Evolutionary conservation across 352 stramenopile species (phyloP), one percentile per base, ranked within the genome.

Genomic region (Pythium folliculosum): DNA sequence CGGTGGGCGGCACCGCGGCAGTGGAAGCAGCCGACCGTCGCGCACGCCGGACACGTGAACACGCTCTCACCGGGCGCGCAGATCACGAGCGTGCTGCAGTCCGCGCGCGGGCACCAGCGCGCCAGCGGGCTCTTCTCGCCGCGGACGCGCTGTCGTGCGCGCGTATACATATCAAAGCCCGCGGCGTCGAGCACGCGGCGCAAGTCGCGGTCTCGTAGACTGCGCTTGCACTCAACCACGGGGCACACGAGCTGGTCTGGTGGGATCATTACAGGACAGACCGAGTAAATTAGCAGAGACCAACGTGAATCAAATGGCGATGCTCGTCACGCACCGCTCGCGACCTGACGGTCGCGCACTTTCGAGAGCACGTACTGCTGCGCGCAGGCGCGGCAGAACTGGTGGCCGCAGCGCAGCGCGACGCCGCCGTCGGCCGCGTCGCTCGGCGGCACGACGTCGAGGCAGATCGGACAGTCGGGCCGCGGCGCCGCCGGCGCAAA

Each of bases 41-140:
- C 23, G 55, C 83, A 91, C 54, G 74, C 80, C 17, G 81, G 79
- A 55, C 83, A 91, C 48, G 64, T 82, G 51, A 91, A 91, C 43
- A 79, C 78, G 23, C 53, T 21, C 17, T 63, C 30, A 30, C 5
- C 67, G 6, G 63, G 70, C 30, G 77, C 73, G 56, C 79, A 91
- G 7, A 91, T 44, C 44, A 91, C 84, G 17, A 91, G 70, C 65
- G 86, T 76, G 7, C 80, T 76, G 55, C 83, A 91, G 3, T 71
- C 71, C 12, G 74, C 69, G 53, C 70, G 64, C 10, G 76, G 79
- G 73, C 81, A 91, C 81, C 82, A 91, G n/a, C 82, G 67, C 52
- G 80, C 82, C 62, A 72, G 83, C n/a, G 82, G 82, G 52, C 88
- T 88, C 60, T 84, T 85, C 60, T 91, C 81, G 40, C 88, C 80